Evolutionary conservation across 805 yeast species (phyloP), one percentile per base, ranked within the genome.

Genomic region (Ogataea wickerhamii): DNA sequence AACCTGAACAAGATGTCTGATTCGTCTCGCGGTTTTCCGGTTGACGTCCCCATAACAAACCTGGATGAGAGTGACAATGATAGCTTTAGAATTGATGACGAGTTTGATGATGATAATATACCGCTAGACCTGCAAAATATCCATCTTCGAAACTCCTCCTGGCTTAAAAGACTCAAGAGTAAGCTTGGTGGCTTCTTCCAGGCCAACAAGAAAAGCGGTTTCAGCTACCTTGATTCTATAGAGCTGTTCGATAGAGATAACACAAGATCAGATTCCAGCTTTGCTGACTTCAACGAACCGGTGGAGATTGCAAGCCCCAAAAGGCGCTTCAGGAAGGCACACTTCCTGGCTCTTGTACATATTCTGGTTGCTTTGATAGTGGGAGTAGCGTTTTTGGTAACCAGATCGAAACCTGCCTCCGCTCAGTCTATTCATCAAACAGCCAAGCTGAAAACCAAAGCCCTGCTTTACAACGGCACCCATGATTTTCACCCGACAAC

Each of bases 401-500:
- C 46, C 8, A 38, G 32, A 14, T 31, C 41, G 7, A 42, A 40
- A 12, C 18, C 36, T 23, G 19, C 18, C 7, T 18, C 18, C 12
- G 34, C 22, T 3, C 12, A 19, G 8, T 10, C 16, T 10, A 29
- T n/a, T 6, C 7, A 27, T 16, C 14, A 32, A 18, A 18, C 30
- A 12, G 20, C 19, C 7, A 21, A 16, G 20, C 13, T 19, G 17
- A 12, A 23, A 28, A 19, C 32, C 18, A 60, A 63, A 42, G 43
- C 51, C 7, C 19, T 56, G 2, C 47, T 67, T 7, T 58, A 66
- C 25, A 87, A 87, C 55, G 83, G 87, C 1, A 82, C 94, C 0
- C 78, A 75, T 45, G 65, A 65, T 3, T 86, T 80, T 58, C 67
- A 80, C 51, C 85, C 93, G n/a, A 78, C 95, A 6, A 89, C 96